Evolutionary conservation across 345 rosid genomes (phyloP).

Genomic region (Boechera retrofracta): DNA sequence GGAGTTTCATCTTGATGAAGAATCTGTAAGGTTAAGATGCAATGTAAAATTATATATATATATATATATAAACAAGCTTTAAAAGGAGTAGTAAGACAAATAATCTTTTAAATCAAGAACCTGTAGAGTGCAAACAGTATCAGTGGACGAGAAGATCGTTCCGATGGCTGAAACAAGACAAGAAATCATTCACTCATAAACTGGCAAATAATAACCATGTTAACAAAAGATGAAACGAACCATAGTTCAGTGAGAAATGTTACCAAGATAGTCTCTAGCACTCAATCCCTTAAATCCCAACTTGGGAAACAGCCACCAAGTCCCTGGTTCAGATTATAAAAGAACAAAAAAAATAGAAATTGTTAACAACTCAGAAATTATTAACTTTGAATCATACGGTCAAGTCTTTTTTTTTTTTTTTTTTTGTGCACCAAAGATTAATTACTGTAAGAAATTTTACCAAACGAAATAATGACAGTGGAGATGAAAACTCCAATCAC

Average conservation of each 20-base stretch:
- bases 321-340: slow-evolving; percentile 55
- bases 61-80: neutral
- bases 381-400: neutral
- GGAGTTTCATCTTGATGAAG: slow-evolving; percentile 94
- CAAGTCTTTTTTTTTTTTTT: neutral
- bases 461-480: slow-evolving; percentile 58
- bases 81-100: neutral
- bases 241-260: slow-evolving; percentile 24
- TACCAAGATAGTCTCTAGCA: slow-evolving; percentile 75
- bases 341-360: slow-evolving; percentile 10
- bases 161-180: slow-evolving; percentile 69
- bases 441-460: slow-evolving; percentile 43
- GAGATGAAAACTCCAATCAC: slow-evolving; percentile 84
- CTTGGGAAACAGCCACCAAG: slow-evolving; percentile 79
- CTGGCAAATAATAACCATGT: slow-evolving; percentile 13
- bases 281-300: slow-evolving; percentile 64
- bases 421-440: neutral
- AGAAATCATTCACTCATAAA: slow-evolving; percentile 28
- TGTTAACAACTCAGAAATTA: neutral
- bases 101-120: slow-evolving; percentile 44
- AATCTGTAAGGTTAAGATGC: slow-evolving; percentile 51
- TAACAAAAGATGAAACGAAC: neutral
- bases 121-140: slow-evolving; percentile 96
- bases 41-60: neutral
- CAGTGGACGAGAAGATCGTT: slow-evolving; percentile 89